Conservation (phyloP, 192 early-diverging fungal species). For the Rhizoclosmatium sp. region DNA sequence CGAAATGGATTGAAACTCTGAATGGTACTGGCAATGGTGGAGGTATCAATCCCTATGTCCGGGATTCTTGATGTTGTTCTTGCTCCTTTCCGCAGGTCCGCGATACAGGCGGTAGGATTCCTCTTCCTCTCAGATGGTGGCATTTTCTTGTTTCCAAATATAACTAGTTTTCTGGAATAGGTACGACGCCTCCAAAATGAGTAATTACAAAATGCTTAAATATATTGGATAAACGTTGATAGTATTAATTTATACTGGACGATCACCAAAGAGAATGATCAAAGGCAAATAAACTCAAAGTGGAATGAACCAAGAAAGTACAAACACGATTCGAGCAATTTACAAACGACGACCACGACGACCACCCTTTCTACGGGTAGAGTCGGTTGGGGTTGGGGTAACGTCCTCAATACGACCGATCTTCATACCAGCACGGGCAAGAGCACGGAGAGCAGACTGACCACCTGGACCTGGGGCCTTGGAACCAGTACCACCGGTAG, state of each 20-base stretch:
- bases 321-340: background rate
- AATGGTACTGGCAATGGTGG: background rate
- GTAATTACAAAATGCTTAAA: background rate
- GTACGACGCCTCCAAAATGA: no score
- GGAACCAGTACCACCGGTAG: slow-evolving; percentile 97
- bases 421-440: slow-evolving; percentile 98
- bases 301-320: background rate
- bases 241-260: background rate
- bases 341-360: slow-evolving; percentile 97
- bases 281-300: background rate
- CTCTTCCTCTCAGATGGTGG: no score
- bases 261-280: slow-evolving; percentile 9
- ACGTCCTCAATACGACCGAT: slow-evolving; percentile 99
- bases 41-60: background rate
- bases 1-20: background rate
- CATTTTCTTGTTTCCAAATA: no score
- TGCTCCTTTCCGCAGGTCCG: no score
- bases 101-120: no score
- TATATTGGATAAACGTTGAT: background rate
- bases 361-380: slow-evolving; percentile 99
- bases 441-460: slow-evolving; percentile 96
- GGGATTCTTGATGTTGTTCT: background rate
- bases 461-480: slow-evolving; percentile 99
- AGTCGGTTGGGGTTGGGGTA: slow-evolving; percentile 98
- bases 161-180: no score